phyloP scores from a whole-genome alignment of 2,329 filamentous ascomycete genomes.

The Aspergillus awamori region DNA sequence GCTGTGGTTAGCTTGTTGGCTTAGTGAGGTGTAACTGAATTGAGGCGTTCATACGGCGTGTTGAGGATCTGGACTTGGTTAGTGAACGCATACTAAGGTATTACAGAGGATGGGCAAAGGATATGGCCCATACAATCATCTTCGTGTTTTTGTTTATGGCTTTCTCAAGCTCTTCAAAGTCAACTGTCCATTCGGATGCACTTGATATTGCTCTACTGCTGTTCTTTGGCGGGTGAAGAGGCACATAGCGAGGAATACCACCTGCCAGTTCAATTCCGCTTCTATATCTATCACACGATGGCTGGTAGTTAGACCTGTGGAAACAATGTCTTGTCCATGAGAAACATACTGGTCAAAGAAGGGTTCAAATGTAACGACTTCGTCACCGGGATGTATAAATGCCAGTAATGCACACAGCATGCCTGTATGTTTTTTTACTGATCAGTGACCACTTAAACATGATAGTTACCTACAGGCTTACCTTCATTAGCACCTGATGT shows the following conservation, averaged over 20 bases:
- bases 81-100: conserved; percentile 11
- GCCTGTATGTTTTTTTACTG: conserved; percentile 46
- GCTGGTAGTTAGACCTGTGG: accelerated
- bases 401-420: conserved; percentile 99
- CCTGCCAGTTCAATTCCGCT: conserved; percentile 99
- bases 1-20: conserved; percentile 18
- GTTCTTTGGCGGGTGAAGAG: conserved; percentile 83
- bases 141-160: conserved; percentile 85
- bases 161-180: conserved; percentile 78
- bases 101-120: neutral
- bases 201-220: conserved; percentile 79
- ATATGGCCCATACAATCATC: conserved; percentile 73
- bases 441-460: neutral
- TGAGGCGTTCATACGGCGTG: conserved; percentile 46
- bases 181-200: conserved; percentile 83
- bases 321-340: accelerated
- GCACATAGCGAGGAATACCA: conserved; percentile 91
- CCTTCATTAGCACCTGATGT: conserved; percentile 69
- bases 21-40: too few relatives aligned
- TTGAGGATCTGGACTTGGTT: conserved; percentile 47
- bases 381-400: conserved; percentile 90
- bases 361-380: conserved; percentile 97
- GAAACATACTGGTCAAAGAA: conserved; percentile 86
- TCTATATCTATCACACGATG: conserved; percentile 65
- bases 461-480: conserved; percentile 17